Percentiles rank a stretch among this genome's conserved stretches.
Evolutionary conservation across 495 filamentous ascomycete genomes (phyloP).

Genomic region (Hapsidospora chrysogenum): DNA sequence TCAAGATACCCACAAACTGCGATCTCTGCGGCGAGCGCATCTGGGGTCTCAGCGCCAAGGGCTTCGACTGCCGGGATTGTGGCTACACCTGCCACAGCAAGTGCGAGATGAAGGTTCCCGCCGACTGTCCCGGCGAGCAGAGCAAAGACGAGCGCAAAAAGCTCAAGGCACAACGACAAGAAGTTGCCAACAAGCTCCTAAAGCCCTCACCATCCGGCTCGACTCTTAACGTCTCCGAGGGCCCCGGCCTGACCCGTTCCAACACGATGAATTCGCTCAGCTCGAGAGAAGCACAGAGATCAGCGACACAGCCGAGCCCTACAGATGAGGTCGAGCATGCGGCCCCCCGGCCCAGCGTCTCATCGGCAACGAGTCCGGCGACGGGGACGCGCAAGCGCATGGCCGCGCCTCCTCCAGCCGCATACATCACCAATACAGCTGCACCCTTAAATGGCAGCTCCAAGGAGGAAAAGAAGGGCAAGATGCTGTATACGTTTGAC

Average conservation of each 20-base stretch:
- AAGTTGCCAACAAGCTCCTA: slow-evolving; percentile 47
- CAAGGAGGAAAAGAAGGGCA: slow-evolving; percentile 47
- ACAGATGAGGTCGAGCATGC: slow-evolving; percentile 27
- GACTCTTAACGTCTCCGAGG: slow-evolving; percentile 27
- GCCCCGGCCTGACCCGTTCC: slow-evolving; percentile 48
- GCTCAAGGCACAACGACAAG: slow-evolving; percentile 67
- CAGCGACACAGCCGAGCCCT: slow-evolving; percentile 53
- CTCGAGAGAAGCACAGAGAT: slow-evolving; percentile 72
- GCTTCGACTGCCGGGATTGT: slow-evolving; percentile 87
- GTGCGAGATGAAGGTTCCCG: slow-evolving; percentile 96
- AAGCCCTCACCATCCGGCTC: slow-evolving; percentile 15
- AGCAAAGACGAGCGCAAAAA: slow-evolving; percentile 90
- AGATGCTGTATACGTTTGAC: slow-evolving; percentile 80
- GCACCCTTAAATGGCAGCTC: slow-evolving; percentile 17
- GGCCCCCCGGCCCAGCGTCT: slow-evolving; percentile 10
- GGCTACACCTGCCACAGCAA: slow-evolving; percentile 97
- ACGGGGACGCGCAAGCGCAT: slow-evolving; percentile 46
- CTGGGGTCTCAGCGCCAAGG: slow-evolving; percentile 91
- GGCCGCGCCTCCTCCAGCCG: slow-evolving; percentile 70
- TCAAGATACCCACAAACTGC: slow-evolving; percentile 97
- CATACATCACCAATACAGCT: slow-evolving; percentile 54
- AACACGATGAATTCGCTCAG: slow-evolving; percentile 90
- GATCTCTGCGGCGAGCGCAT: slow-evolving; percentile 91
- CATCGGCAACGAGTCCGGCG: slow-evolving; percentile 11
- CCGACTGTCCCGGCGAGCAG: slow-evolving; percentile 86